A percentile compares a stretch with the other conserved stretches of the same genome.
These are phyloP conservation scores for Chrysanthemum makinoi DNA, from an alignment of 129 eudicot species.

Conservation along the genomic window DNA sequence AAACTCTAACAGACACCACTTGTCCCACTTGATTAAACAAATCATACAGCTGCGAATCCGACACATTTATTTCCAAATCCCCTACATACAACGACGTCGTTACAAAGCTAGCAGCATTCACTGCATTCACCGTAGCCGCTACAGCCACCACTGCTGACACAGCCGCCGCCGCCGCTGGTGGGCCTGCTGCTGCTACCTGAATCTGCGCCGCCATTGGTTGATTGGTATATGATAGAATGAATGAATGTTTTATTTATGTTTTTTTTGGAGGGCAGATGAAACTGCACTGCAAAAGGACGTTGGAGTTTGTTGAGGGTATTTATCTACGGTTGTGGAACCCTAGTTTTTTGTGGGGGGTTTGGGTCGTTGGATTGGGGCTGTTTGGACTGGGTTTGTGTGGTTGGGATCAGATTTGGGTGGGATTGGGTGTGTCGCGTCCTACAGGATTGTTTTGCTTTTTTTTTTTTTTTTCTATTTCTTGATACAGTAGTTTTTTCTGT, in stretches of 20 bases:
- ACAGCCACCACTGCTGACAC: conserved; percentile 29
- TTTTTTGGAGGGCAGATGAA: conserved; percentile 59
- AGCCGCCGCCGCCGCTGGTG: conserved; percentile 19
- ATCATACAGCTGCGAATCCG: conserved; percentile 76
- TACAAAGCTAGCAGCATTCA: conserved; percentile 15
- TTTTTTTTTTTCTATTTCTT: no score
- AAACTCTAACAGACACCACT: conserved; percentile 88
- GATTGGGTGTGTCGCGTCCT: no score
- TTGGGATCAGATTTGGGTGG: no score
- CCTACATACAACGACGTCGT: conserved; percentile 78
- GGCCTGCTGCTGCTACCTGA: conserved; percentile 52
- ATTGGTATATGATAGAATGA: no score
- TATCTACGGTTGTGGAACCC: no score
- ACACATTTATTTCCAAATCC: conserved; percentile 57
- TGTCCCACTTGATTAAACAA: conserved; percentile 74
- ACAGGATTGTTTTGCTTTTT: no score
- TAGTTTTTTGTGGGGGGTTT: no score
- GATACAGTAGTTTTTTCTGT: no score
- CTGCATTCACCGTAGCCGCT: no score
- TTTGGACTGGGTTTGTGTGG: no score
- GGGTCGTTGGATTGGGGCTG: no score
- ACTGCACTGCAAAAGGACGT: conserved; percentile 56
- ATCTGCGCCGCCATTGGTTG: conserved; percentile 34
- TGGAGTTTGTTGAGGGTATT: no score
- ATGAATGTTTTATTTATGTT: neutral